These are phyloP conservation scores for Dacryopinax primogenitus DNA, from an alignment of 768 basidiomycete genomes.

Conservation along the genomic window DNA sequence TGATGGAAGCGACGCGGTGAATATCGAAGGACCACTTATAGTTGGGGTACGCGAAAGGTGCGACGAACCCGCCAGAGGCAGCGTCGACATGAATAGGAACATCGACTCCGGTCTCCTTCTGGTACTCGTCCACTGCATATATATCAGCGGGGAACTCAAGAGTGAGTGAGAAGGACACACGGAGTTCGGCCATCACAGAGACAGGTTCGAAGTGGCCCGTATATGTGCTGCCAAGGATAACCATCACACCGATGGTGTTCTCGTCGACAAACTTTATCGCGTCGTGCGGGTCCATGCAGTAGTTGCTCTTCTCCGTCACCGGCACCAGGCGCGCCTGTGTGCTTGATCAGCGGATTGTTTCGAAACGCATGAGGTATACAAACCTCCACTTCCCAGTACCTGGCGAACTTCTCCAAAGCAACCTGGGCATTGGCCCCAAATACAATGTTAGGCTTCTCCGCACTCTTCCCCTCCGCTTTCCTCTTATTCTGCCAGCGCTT, in stretches of 20 bases:
- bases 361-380: neutral
- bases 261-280: slow-evolving; percentile 56
- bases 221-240: slow-evolving; percentile 35
- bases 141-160: neutral
- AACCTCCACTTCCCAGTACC: slow-evolving; percentile 38
- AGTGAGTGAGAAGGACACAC: slow-evolving; percentile 11
- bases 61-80: slow-evolving; percentile 50
- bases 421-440: slow-evolving; percentile 58
- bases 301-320: slow-evolving; percentile 52
- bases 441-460: slow-evolving; percentile 33
- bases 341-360: neutral
- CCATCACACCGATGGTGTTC: slow-evolving; percentile 59
- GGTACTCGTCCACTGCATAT: slow-evolving; percentile 38
- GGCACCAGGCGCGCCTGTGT: slow-evolving; percentile 42
- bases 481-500: slow-evolving; percentile 55
- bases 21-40: slow-evolving; percentile 49
- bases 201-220: slow-evolving; percentile 66
- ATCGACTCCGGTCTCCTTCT: slow-evolving; percentile 34
- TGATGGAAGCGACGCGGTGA: slow-evolving; percentile 50
- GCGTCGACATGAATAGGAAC: slow-evolving; percentile 49
- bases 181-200: slow-evolving; percentile 63
- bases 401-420: slow-evolving; percentile 56
- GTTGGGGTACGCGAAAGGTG: slow-evolving; percentile 47
- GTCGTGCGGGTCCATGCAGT: slow-evolving; percentile 59
- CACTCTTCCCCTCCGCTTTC: slow-evolving; percentile 45